phyloP scores from a whole-genome alignment of 208 protist species.

The Trypanosoma caninum region DNA sequence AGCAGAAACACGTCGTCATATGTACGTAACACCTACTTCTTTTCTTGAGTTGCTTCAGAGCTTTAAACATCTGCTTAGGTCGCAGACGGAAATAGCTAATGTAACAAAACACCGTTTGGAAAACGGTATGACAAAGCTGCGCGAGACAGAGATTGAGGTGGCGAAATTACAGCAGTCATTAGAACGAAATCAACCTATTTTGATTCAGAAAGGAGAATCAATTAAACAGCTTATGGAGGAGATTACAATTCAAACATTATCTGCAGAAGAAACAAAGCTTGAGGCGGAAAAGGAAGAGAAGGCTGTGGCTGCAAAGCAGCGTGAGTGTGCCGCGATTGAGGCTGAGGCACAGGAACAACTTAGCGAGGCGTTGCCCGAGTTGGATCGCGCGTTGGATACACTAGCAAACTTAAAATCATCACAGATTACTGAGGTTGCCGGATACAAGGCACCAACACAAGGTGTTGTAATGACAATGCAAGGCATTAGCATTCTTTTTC shows the following conservation, averaged over 20 bases:
- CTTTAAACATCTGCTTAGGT: slow-evolving; percentile 85
- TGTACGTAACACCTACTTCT: slow-evolving; percentile 98
- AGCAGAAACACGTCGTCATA: slow-evolving; percentile 91
- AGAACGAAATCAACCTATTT: slow-evolving; percentile 93
- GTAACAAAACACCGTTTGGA: slow-evolving; percentile 82
- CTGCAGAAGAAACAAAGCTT: slow-evolving; percentile 91
- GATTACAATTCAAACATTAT: slow-evolving; percentile 92
- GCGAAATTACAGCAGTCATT: slow-evolving; percentile 92
- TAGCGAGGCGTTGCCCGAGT: slow-evolving; percentile 95
- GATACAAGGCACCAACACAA: slow-evolving; percentile 94
- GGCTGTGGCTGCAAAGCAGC: slow-evolving; percentile 91
- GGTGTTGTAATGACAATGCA: slow-evolving; percentile 98
- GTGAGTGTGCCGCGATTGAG: slow-evolving; percentile 93
- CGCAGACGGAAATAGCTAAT: slow-evolving; percentile 79
- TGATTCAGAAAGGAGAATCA: slow-evolving; percentile 92
- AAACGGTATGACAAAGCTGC: slow-evolving; percentile 95
- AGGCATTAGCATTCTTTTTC: slow-evolving; percentile 97
- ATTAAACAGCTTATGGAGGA: slow-evolving; percentile 94
- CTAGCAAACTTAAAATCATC: slow-evolving; percentile 96
- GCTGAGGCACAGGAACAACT: slow-evolving; percentile 95
- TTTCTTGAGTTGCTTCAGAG: slow-evolving; percentile 97
- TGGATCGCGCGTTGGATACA: slow-evolving; percentile 94
- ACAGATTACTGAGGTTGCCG: slow-evolving; percentile 96
- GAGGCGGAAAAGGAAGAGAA: slow-evolving; percentile 91
- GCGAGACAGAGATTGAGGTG: slow-evolving; percentile 92